These are phyloP conservation scores for Dispira simplex DNA, from an alignment of 192 early-diverging fungal species.

Conservation along the genomic window DNA sequence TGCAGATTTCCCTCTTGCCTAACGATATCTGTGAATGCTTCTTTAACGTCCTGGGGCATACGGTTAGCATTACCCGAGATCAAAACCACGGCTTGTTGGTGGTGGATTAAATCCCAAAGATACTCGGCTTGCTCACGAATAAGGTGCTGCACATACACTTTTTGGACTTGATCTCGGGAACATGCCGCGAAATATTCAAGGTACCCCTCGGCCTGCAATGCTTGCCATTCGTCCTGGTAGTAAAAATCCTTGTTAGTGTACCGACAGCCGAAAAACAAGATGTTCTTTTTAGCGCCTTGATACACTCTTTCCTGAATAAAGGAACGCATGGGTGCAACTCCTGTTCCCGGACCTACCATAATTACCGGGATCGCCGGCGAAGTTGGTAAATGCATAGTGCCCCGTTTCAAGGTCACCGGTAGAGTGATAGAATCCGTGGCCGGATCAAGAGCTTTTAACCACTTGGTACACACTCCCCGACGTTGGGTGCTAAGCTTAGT, in stretches of 20 bases:
- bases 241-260: constrained; percentile 53
- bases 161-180: constrained; percentile 59
- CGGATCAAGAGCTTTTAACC: constrained; percentile 31
- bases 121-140: constrained; percentile 30
- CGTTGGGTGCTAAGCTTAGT: constrained; percentile 60
- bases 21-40: constrained; percentile 42
- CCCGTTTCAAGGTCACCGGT: constrained; percentile 34
- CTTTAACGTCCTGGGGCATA: constrained; percentile 56
- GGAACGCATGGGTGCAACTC: constrained; percentile 83
- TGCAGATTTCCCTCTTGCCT: constrained; percentile 31
- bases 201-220: constrained; percentile 23
- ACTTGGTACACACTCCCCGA: constrained; percentile 70
- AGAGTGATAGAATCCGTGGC: constrained; percentile 13
- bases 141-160: constrained; percentile 21
- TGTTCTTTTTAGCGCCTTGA: constrained; percentile 34
- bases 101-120: constrained; percentile 48
- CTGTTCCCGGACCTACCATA: constrained; percentile 79
- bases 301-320: constrained; percentile 42
- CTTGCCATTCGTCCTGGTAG: constrained; percentile 50
- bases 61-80: constrained; percentile 63
- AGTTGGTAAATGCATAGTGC: constrained; percentile 50
- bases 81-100: constrained; percentile 39
- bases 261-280: constrained; percentile 79
- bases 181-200: constrained; percentile 62
- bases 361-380: constrained; percentile 39